Conservation (phyloP, 1,139 yeast genomes). For the Pichia sp. region DNA sequence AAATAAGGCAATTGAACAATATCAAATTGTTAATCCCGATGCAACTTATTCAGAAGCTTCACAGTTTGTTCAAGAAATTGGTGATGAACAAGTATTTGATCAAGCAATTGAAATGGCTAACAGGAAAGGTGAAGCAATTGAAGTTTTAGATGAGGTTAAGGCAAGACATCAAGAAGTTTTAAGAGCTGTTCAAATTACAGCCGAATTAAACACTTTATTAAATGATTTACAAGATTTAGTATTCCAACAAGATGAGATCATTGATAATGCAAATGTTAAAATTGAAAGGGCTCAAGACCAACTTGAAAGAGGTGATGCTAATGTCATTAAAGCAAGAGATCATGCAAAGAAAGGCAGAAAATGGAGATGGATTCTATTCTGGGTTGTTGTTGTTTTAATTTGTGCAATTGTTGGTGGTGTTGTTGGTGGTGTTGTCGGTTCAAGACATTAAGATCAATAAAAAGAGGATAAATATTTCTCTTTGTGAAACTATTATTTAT, state of each 20-base stretch:
- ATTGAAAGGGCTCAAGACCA: constrained; percentile 81
- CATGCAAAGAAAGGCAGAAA: constrained; percentile 87
- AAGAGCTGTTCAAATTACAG: constrained; percentile 92
- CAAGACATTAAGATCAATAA: constrained; percentile 17
- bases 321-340: constrained; percentile 83
- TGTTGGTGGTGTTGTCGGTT: constrained; percentile 39
- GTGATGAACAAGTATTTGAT: constrained; percentile 86
- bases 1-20: constrained; percentile 89
- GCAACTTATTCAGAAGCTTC: constrained; percentile 87
- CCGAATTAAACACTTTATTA: constrained; percentile 89
- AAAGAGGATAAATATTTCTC: neutral
- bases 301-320: constrained; percentile 91
- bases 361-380: constrained; percentile 84
- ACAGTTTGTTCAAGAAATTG: constrained; percentile 53
- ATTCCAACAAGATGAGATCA: constrained; percentile 88
- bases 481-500: neutral
- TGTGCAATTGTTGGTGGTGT: constrained; percentile 65
- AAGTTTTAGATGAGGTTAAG: constrained; percentile 93
- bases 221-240: constrained; percentile 96
- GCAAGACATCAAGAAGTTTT: constrained; percentile 92
- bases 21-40: constrained; percentile 85
- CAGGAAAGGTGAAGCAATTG: constrained; percentile 93
- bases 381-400: constrained; percentile 55
- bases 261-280: constrained; percentile 76
- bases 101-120: constrained; percentile 82